A percentile compares a stretch with the other conserved stretches of the same genome.
These are phyloP conservation scores for Nyctanthes arbortristis DNA, from an alignment of 257 asterid species.

Conservation along the genomic window DNA sequence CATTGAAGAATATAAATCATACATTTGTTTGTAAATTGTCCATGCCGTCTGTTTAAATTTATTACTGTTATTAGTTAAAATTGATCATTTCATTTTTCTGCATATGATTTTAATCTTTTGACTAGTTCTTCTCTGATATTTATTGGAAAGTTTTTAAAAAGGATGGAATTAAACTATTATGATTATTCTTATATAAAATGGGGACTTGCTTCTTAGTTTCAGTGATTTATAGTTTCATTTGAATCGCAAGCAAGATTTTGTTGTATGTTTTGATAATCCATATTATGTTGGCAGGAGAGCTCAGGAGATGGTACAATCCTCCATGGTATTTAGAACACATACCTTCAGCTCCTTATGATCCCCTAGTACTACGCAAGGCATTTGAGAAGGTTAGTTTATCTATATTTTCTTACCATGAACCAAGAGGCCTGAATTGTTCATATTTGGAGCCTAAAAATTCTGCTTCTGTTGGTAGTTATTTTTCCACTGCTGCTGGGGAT, in stretches of 20 bases:
- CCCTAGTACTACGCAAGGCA: conserved; percentile 73
- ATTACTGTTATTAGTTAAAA: conserved; percentile 9
- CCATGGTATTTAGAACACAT: conserved; percentile 78
- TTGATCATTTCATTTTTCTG: background rate
- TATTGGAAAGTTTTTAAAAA: background rate
- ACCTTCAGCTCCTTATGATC: conserved; percentile 78
- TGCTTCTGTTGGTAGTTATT: conserved; percentile 8
- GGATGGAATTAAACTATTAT: conserved; percentile 3
- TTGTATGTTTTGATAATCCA: background rate
- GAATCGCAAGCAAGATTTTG: background rate
- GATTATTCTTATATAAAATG: conserved; percentile 6
- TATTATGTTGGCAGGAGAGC: conserved; percentile 58
- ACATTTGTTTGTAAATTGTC: background rate
- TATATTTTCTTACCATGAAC: conserved; percentile 12
- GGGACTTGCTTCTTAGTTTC: background rate
- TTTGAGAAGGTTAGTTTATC: conserved; percentile 83
- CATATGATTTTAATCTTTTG: conserved; percentile 6
- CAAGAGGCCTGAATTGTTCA: conserved; percentile 12
- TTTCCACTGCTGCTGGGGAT: background rate
- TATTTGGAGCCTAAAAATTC: conserved; percentile 15
- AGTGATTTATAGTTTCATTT: background rate
- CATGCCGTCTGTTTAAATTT: background rate
- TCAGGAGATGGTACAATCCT: conserved; percentile 98
- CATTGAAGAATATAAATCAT: conserved; percentile 12
- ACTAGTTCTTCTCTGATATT: conserved; percentile 8